phyloP scores from a whole-genome alignment of 2,329 filamentous ascomycete genomes.

The Tolypocladium tropicale region DNA sequence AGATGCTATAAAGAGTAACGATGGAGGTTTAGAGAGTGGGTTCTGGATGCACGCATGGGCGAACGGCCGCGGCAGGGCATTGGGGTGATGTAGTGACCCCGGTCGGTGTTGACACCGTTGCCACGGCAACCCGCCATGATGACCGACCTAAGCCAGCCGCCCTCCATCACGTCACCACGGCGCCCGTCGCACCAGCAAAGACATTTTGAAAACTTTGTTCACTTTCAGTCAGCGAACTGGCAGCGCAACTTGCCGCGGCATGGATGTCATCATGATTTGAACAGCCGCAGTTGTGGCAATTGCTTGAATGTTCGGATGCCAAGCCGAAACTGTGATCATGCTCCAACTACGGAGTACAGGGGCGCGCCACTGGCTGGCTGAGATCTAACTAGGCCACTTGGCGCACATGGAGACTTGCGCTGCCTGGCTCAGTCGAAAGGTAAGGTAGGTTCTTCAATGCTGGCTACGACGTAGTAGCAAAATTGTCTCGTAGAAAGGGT shows the following conservation, averaged over 20 bases:
- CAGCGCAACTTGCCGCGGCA: not conserved
- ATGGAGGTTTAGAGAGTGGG: constrained; percentile 9
- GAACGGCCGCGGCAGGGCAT: constrained; percentile 10
- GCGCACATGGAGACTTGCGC: not conserved
- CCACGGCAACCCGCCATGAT: constrained; percentile 18
- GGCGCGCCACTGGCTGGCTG: too few species aligned
- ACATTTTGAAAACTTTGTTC: constrained; percentile 3
- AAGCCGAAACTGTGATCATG: too few species aligned
- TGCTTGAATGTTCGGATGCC: too few species aligned
- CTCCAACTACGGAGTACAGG: too few species aligned
- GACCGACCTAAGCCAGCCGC: not conserved
- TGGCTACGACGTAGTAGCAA: too few species aligned
- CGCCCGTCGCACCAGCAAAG: constrained; percentile 3
- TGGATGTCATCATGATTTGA: not conserved
- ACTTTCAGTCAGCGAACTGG: not conserved
- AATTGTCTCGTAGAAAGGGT: not conserved
- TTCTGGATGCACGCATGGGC: constrained; percentile 15
- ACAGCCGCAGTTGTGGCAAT: not conserved
- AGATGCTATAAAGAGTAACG: constrained; percentile 4
- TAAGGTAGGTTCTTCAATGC: too few species aligned
- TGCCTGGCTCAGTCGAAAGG: not conserved
- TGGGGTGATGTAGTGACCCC: constrained; percentile 12
- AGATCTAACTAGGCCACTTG: too few species aligned
- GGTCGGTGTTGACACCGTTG: constrained; percentile 20
- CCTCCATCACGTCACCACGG: constrained; percentile 10